Conservation (phyloP, 768 basidiomycete species). For the Suillus subaureus region DNA sequence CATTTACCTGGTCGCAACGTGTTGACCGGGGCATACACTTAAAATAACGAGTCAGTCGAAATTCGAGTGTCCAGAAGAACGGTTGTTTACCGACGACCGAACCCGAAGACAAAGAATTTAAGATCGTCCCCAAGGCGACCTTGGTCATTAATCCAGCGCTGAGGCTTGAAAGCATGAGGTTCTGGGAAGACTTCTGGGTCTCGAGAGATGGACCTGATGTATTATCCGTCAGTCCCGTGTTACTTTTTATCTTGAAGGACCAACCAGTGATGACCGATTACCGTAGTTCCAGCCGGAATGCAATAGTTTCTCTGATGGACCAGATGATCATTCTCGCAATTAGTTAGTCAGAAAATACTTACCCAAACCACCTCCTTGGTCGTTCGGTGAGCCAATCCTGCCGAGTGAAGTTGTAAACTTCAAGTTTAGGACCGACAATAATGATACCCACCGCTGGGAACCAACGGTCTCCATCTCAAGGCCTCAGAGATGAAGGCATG, state of each 20-base stretch:
- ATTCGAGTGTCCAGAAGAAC: neutral
- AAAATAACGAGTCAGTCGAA: neutral
- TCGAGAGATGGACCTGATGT: neutral
- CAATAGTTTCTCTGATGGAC: neutral
- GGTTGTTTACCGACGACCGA: neutral
- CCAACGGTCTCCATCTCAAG: neutral
- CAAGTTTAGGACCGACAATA: neutral
- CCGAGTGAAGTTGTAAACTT: neutral
- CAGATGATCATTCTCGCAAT: neutral
- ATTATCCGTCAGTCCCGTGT: neutral
- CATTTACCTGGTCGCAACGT: neutral
- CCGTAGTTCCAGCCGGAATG: neutral
- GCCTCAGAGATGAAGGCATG: slow-evolving; percentile 1
- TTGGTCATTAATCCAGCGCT: neutral
- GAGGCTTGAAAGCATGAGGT: neutral
- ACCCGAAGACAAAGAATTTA: slow-evolving; percentile 1
- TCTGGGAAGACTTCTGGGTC: neutral
- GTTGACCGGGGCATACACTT: neutral
- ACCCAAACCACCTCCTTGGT: neutral
- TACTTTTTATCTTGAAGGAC: neutral
- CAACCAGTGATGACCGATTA: neutral
- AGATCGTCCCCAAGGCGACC: neutral
- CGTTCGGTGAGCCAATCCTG: neutral
- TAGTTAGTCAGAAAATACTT: neutral
- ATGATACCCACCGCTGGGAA: neutral